Evolutionary conservation across 768 basidiomycete genomes (phyloP), one percentile per base, ranked within the genome.

Genomic region (Termitomyces sp.): DNA sequence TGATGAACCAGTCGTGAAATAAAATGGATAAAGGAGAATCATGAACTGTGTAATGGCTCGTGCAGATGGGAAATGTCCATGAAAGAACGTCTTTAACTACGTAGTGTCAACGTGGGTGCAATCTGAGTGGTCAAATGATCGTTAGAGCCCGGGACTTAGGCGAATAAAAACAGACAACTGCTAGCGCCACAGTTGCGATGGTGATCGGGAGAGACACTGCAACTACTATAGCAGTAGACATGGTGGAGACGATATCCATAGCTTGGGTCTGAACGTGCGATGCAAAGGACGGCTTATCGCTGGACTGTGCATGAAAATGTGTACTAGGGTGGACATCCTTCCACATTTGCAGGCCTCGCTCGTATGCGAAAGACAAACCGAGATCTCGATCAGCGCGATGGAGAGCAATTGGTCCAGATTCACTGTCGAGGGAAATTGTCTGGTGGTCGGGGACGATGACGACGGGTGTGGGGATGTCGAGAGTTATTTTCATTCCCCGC

Each of bases 171-270:
- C 77, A 79, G 40, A 79, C 62, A 50, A 80, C 67, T 39, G 74
- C 77, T 54, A 78, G 65, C 48, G 75, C 69, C 28, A 79, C 54
- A 32, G 75, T 76, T 15, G 76, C 70, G 44, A 76, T 68, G 16
- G 77, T 73, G 59, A 78, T 61, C 35, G 75, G 73, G 56, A 78
- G 64, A 13, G 75, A 73, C 48, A 78, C 42, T 58, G 69, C 68
- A 24, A 69, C 67, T 53, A 70, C 68, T 11, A 71, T 61, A 16
- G 73, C 54, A n/a, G 71, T 64, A 20, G 67, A 60, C 15, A 74
- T 35, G 45, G 69, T 39, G 38, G 68, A 67, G 11, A 74, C 28
- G 9, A 68, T 55, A 11, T 46, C 60, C n/a, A 62, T 40, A 51
- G 64, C 55, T 39, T 60, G 55, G 7, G 42, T 51, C 11, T 55